Evolutionary conservation across 2,329 filamentous ascomycete species (phyloP), one percentile per base, ranked within the genome.

Genomic region (Nigrospora osmanthi): DNA sequence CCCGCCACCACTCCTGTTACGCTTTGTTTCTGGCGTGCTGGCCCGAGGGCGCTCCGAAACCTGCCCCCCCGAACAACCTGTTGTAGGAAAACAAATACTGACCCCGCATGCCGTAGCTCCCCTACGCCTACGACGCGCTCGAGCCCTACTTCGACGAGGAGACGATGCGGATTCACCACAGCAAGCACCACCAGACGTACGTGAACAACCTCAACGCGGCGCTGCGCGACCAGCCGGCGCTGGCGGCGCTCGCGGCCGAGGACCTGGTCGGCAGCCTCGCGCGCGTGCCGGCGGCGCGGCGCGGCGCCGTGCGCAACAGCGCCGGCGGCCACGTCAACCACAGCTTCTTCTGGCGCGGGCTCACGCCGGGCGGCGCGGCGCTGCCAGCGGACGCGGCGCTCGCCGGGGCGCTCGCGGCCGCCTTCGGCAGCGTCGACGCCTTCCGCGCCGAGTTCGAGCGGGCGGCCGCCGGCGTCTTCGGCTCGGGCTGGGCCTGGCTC

Each of bases 401-500:
- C 11, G 16, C 12, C 17, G 2, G 11, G 5, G 40, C 40, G 19
- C 9, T 42, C 34, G 40, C 15, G n/a, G 6, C 19, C 4, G 13
- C 17, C 13, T 42, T 42, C 5, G 40, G 40, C 9, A 30, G 34
- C 40, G 13, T 42, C 33, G 40, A 36, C 6, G 19, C 33, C 19
- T 42, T 42, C 40, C 33, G 10, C 6, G 33, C 40, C 6, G 17
- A 30, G n/a, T 42, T 42, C 14, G 40, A 42, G 19, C 15, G 14
- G 5, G 33, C 40, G 11, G 40, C 40, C 33, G 40, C 40, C 4
- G 6, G 11, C 40, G 40, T 42, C 9, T 42, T 42, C 11, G 40
- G 40, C 7, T 42, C 40, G 7, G 40, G 40, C 14, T 42, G 40
- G 40, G 40, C 33, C 9, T 42, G 40, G 40, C 40, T 42, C 40